Percentiles rank a stretch among this genome's conserved stretches.
phyloP scores from a whole-genome alignment of 495 filamentous ascomycete genomes.

The Trichoderma erinaceum region DNA sequence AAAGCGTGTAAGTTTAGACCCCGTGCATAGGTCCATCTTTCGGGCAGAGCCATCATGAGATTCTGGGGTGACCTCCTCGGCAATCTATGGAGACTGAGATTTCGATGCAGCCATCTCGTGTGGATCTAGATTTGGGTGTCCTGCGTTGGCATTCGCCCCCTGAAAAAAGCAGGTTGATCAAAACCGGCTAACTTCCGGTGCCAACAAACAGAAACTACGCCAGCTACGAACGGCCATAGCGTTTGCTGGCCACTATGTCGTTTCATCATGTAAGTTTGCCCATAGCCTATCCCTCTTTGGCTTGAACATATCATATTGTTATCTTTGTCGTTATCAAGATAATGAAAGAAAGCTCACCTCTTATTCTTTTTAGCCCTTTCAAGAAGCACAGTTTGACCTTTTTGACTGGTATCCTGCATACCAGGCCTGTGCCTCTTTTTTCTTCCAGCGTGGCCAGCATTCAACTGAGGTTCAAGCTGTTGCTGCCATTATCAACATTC shows the following conservation, averaged over 20 bases:
- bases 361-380: slow-evolving; percentile 29
- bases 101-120: background rate
- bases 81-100: background rate
- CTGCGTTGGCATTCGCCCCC: background rate
- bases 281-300: background rate
- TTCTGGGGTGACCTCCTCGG: background rate
- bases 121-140: background rate
- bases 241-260: background rate
- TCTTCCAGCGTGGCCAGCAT: slow-evolving; percentile 88
- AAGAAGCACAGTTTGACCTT: slow-evolving; percentile 61
- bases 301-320: background rate
- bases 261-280: background rate
- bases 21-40: background rate
- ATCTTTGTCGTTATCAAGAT: background rate
- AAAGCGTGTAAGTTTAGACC: background rate
- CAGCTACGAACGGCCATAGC: background rate
- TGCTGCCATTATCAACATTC: slow-evolving; percentile 85
- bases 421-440: slow-evolving; percentile 87
- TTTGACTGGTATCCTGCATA: slow-evolving; percentile 92
- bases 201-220: background rate
- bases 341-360: background rate
- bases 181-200: background rate
- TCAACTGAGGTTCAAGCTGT: slow-evolving; percentile 76
- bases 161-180: background rate
- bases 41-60: background rate